Evolutionary conservation across 495 filamentous ascomycete species (phyloP).

Genomic region (Corynascus novoguineensis): DNA sequence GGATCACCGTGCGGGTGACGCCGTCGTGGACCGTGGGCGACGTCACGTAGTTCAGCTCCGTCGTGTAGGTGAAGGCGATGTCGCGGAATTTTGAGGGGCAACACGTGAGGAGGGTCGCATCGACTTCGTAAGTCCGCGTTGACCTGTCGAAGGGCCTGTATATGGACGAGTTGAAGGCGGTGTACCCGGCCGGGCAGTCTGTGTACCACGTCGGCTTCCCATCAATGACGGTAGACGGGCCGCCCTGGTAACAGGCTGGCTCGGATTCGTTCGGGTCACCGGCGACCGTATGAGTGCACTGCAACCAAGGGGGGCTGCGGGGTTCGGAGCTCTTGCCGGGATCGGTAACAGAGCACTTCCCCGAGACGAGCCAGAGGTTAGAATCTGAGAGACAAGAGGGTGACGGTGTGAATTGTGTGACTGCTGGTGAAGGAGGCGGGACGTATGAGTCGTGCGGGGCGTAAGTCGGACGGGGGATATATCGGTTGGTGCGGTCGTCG

Average conservation of each 20-base stretch:
- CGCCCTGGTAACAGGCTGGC: not conserved
- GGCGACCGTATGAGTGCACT: not conserved
- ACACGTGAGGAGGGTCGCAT: not conserved
- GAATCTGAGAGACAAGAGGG: not conserved
- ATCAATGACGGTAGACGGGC: not conserved
- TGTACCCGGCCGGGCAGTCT: not conserved
- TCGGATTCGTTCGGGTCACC: not conserved
- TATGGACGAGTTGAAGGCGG: not conserved
- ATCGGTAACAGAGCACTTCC: not conserved
- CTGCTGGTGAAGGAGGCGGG: not conserved
- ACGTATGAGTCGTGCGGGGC: not conserved
- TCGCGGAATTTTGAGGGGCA: not conserved
- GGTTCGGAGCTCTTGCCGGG: no score
- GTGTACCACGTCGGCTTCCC: not conserved
- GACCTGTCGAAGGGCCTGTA: not conserved
- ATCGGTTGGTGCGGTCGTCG: not conserved
- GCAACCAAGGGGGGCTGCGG: not conserved
- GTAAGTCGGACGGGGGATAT: not conserved
- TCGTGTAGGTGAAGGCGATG: not conserved
- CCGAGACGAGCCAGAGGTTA: not conserved
- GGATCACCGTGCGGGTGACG: not conserved
- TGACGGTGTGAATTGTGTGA: not conserved
- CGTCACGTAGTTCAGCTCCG: not conserved
- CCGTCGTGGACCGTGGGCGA: not conserved
- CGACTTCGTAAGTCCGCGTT: not conserved